A percentile compares a stretch with the other conserved stretches of the same genome.
Conservation (phyloP, 495 filamentous ascomycete genomes). For the Talaromyces ruber region DNA sequence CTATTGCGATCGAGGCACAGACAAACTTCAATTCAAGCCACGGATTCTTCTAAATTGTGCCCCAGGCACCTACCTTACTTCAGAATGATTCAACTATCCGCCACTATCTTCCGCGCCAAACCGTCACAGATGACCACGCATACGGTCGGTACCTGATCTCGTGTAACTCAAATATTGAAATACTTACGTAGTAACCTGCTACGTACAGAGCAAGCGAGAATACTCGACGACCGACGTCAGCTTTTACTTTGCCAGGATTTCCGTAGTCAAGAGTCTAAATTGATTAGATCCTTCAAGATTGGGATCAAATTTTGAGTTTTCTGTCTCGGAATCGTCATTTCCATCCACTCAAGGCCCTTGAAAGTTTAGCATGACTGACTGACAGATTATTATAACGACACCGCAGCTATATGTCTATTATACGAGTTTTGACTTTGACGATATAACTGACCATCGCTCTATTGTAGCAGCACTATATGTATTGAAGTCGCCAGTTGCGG, state of each 20-base stretch:
- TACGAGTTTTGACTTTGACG: not conserved
- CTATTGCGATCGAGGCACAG: not conserved
- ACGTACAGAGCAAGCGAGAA: not conserved
- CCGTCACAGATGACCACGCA: not conserved
- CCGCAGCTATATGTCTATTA: not conserved
- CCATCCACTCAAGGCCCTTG: not conserved
- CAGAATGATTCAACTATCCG: not conserved
- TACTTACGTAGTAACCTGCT: not conserved
- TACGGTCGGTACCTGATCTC: not conserved
- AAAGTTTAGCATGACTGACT: not conserved
- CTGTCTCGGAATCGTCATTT: not conserved
- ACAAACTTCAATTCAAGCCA: not conserved
- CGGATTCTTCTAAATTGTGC: not conserved
- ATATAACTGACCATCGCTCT: not conserved
- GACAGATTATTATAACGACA: not conserved
- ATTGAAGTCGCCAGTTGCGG: not conserved
- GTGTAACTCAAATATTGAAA: not conserved
- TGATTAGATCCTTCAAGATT: not conserved
- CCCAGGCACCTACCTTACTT: not conserved
- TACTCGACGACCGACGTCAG: not conserved
- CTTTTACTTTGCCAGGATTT: not conserved
- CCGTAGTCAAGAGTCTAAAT: not conserved
- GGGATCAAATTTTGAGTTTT: not conserved
- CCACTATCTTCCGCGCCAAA: not conserved
- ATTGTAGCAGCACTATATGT: too few species aligned